Base-by-base conservation (phyloP, 1,284 basidiomycete genomes). In the Ganoderma lucidum region DNA sequence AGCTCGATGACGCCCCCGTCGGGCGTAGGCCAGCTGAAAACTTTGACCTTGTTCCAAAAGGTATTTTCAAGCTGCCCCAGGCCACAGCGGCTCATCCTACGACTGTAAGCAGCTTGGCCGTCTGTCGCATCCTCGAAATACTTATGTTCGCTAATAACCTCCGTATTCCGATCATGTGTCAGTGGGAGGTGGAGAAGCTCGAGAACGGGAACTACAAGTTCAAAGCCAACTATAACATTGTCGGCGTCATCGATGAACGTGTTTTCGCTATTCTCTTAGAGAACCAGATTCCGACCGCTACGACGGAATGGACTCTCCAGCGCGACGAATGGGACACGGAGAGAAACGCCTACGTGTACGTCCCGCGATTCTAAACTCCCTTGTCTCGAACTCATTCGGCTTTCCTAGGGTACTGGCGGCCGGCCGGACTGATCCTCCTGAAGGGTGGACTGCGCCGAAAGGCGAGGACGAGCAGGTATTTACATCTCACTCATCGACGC, bases 181-280 rank as follows among this genome's bases (percentile, higher is more conserved):
- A 56, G 53, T 56, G 53, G 53, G 53, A 56, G 14, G 53, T 56
- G 30, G 53, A 56, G 53, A 56, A 35, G 30, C 53, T 56, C 30
- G 15, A 30, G 6, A 56, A 35, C 14, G 53, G 53, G 5, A 35
- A 56, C 53, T 56, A 56, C 53, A 56, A 5, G 19, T 17, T 56
- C 30, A 56, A 56, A 3, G 53, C 53, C 14, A 32, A 1, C 30
- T 0, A 3, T 8, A 8, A 3, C 53, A 6, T 35, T 6, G 53
- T 56, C 53, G 53, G 53, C 2, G 28, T 15, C 53, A 32, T 56
- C 5, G 30, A 56, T 14, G 53, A 17, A 6, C 32, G 5, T 8
- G 30, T 56, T 1, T 56, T 15, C 6, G 53, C 53, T 30, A 32
- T 35, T 15, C 2, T 56, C 30, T 2, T 56, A 4, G 32, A 56